Conservation (phyloP, 352 stramenopile species). For the Phytopythium chamaehyphon region DNA sequence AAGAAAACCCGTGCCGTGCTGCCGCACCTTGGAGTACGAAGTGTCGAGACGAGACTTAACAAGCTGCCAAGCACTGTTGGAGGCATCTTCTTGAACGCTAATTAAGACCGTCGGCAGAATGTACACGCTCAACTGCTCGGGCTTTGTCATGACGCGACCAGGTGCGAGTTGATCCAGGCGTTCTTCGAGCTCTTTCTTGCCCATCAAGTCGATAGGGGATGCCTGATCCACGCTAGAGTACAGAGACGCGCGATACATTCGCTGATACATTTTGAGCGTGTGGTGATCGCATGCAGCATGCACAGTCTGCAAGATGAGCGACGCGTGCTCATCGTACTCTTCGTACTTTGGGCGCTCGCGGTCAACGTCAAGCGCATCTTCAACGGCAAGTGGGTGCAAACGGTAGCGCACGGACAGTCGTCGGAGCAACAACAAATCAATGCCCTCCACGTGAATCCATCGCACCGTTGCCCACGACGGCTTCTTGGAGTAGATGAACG, state of each 20-base stretch:
- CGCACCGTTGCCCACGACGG: constrained; percentile 70
- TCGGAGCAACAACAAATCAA: constrained; percentile 57
- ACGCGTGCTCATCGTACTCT: constrained; percentile 82
- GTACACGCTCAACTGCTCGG: constrained; percentile 76
- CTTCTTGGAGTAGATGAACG: constrained; percentile 82
- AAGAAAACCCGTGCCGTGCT: constrained; percentile 67
- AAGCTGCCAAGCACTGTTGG: constrained; percentile 41
- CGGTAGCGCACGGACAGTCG: constrained; percentile 79
- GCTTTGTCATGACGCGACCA: constrained; percentile 61
- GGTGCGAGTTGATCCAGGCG: constrained; percentile 54
- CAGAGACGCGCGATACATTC: constrained; percentile 67
- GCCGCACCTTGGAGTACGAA: constrained; percentile 81
- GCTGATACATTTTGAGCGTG: constrained; percentile 61
- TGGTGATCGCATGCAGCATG: constrained; percentile 41
- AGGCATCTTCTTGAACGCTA: constrained; percentile 52
- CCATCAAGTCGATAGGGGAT: constrained; percentile 61
- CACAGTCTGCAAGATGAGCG: constrained; percentile 66
- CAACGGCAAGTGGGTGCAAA: constrained; percentile 78
- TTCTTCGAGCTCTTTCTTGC: constrained; percentile 53
- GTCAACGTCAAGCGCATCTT: constrained; percentile 79
- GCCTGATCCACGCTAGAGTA: constrained; percentile 47
- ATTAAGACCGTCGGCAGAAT: constrained; percentile 72
- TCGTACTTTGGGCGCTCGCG: constrained; percentile 83
- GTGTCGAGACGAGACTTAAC: constrained; percentile 64
- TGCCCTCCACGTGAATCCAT: constrained; percentile 80